Evolutionary conservation across 2,329 filamentous ascomycete genomes (phyloP), one percentile per base, ranked within the genome.

Genomic region (Pseudocercospora eumusae): DNA sequence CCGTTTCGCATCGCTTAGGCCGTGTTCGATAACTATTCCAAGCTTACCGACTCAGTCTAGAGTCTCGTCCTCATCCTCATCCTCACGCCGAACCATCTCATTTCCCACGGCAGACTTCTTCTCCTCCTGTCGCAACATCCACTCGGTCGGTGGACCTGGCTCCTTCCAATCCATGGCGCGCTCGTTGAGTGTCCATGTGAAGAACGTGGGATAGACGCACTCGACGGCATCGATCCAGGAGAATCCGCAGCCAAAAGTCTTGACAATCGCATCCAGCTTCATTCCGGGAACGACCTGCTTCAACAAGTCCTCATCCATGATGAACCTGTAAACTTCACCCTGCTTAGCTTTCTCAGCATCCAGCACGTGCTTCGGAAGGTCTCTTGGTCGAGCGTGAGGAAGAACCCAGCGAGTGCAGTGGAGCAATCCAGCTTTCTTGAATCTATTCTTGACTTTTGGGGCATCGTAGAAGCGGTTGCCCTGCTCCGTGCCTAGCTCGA

Each of bases 221-320:
- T 71, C 71, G 54, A 80, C 69, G 11, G 73, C 68, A 56, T 81
- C 79, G 53, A 77, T 65, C 66, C 71, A 76, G 60, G 65, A 62
- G 45, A 75, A 57, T 23, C 74, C 74, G 18, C 68, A 60, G 42
- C 71, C 68, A 13, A 73, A 63, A 61, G 70, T 60, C 27, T 68
- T 69, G 58, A 76, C 67, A 11, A 60, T 68, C 5, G 72, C 78
- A 36, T 77, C 70, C 53, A 82, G 71, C 71, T 79, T 82, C 76
- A 82, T 75, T 0, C 91, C 90, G 0, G 82, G 75, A 62, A 84
- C 83, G 70, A 89, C 84, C 59, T 84, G 78, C 27, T 79, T 63
- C 18, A 89, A 75, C 2, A 85, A 73, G 4, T 81, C 74, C 25
- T 86, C 83, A 63, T 96, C 92, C 3, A 96, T 71, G 70, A 89